Evolutionary conservation across 73 alveolate genomes (phyloP).

Genomic region (Paramecium sonneborni): DNA sequence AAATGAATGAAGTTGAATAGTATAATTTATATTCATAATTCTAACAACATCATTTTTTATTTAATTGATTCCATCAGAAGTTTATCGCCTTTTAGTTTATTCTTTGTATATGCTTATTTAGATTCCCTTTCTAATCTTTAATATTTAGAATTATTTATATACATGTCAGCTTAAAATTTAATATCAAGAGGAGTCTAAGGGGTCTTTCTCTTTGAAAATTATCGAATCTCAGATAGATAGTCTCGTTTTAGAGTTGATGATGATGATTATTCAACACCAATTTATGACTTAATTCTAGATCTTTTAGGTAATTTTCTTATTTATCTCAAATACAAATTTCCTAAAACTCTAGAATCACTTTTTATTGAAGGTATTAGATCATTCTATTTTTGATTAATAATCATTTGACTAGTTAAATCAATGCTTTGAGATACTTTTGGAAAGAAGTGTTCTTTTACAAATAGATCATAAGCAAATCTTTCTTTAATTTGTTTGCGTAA

Average conservation of each 20-base stretch:
- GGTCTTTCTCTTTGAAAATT: background rate
- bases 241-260: background rate
- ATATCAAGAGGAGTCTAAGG: background rate
- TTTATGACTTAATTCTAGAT: background rate
- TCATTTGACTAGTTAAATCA: background rate
- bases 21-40: background rate
- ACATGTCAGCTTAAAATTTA: background rate
- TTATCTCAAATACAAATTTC: background rate
- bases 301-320: background rate
- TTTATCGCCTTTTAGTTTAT: background rate
- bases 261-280: background rate
- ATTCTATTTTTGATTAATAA: background rate
- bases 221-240: background rate
- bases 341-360: background rate
- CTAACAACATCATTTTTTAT: background rate
- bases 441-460: background rate
- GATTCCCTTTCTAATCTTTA: background rate
- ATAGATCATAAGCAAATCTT: background rate
- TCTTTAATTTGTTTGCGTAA: background rate
- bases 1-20: background rate
- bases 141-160: background rate
- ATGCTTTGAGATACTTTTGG: background rate
- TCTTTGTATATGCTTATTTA: slow-evolving; percentile 10
- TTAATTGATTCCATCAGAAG: background rate
- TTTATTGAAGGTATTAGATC: background rate